Evolutionary conservation across 164 flowering plant species (phyloP), one percentile per base, ranked within the genome.

Genomic region (Magnolia sinica): DNA sequence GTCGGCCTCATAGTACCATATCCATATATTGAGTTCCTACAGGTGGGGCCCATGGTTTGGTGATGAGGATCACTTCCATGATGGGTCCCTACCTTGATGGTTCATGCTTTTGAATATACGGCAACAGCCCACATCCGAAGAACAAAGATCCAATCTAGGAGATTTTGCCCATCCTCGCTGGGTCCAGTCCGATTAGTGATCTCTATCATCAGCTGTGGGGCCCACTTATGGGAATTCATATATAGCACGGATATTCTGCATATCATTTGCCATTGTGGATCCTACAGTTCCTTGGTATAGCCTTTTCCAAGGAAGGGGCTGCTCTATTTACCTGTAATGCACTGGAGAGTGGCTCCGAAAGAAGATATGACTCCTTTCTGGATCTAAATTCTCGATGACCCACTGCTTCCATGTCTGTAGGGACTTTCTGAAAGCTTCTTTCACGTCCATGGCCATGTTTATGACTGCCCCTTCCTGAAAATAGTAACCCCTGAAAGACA

Each of bases 331-430:
- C 97, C 88, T 92, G 91, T 65, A 92, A 82, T 92, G 93, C 6
- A 78, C 83, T 0, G 94, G 92, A 23, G 96, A 86, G 76, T 82
- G 90, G 81, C 93, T 85, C 5, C 96, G 85, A 73, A 92, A 88
- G 87, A 94, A 86, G 70, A 88, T 66, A 27, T 78, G 82, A 76
- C 78, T 87, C 24, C 68, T 86, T 64, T 73, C 55, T 20, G 83
- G 77, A 51, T 88, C 79, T 24, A 88, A 55, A 20, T 82, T 85
- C 23, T 81, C 72, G 4, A 74, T 19, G 3, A 77, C 83, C 94
- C 97, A 91, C 22, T 85, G 71, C 71, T 83, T 89, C 91, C 84
- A 88, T 19, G 98, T 89, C 63, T 79, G 82, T 6, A 94, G 45
- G 4, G 94, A 83, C 76, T 76, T 83, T 5, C 66, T 24, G 75